These are phyloP conservation scores for Colletotrichum sp. DNA, from an alignment of 2,329 filamentous ascomycete species.

Conservation along the genomic window DNA sequence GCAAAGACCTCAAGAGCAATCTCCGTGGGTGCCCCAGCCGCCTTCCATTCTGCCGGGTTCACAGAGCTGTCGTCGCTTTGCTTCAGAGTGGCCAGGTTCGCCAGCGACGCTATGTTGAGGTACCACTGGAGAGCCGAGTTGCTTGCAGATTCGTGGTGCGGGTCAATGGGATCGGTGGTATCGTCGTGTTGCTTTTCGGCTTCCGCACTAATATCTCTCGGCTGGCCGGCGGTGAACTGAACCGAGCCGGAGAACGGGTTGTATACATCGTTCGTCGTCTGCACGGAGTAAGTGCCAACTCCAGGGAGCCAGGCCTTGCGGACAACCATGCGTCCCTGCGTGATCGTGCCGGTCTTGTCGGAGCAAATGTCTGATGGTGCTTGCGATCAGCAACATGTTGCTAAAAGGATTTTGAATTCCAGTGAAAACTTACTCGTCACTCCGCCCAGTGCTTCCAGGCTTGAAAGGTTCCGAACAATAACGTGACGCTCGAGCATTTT, in stretches of 20 bases:
- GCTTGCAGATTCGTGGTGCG: conserved; percentile 37
- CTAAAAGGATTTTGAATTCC: no score
- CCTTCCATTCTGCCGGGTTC: conserved; percentile 57
- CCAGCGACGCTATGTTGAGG: conserved; percentile 67
- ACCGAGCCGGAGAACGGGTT: conserved; percentile 57
- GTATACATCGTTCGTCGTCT: conserved; percentile 57
- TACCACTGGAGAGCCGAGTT: conserved; percentile 50
- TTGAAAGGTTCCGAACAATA: conserved; percentile 56
- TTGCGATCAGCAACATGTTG: background rate
- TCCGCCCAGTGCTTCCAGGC: conserved; percentile 59
- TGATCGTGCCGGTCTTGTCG: conserved; percentile 62
- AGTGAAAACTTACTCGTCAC: conserved; percentile 40
- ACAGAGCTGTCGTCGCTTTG: conserved; percentile 44
- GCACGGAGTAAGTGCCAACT: conserved; percentile 50
- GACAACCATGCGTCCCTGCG: conserved; percentile 59
- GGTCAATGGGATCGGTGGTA: conserved; percentile 27
- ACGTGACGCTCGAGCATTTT: conserved; percentile 57
- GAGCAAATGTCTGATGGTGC: conserved; percentile 51
- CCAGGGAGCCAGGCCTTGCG: conserved; percentile 57
- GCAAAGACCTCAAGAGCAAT: conserved; percentile 79
- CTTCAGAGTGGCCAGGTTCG: conserved; percentile 69
- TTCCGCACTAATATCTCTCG: conserved; percentile 37
- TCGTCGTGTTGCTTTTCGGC: conserved; percentile 30
- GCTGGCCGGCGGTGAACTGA: conserved; percentile 43
- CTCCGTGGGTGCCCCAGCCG: conserved; percentile 71